Conservation (phyloP, 1,284 basidiomycete genomes). For the Ceratobasidium sp. region DNA sequence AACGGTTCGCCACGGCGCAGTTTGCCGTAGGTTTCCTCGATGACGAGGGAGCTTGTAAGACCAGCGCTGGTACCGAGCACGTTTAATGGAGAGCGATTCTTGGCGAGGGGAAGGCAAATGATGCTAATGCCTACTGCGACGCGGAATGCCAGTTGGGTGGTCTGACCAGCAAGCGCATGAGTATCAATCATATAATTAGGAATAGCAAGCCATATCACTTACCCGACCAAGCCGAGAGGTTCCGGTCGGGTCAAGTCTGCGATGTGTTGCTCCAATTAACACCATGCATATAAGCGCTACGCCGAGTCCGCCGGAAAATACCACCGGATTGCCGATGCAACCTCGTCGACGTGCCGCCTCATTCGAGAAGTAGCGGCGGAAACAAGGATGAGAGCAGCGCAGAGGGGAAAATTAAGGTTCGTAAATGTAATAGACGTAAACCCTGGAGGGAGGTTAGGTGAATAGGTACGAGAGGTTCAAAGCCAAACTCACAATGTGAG, state of each 20-base stretch:
- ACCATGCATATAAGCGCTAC: conserved; percentile 56
- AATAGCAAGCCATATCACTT: background rate
- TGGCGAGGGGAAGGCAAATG: conserved; percentile 48
- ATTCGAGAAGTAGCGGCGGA: conserved; percentile 57
- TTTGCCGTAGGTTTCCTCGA: conserved; percentile 2
- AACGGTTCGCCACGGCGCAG: conserved; percentile 38
- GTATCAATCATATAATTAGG: too few relatives aligned
- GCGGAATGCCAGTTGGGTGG: conserved; percentile 48
- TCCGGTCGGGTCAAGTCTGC: conserved; percentile 50
- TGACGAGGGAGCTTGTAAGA: conserved; percentile 41
- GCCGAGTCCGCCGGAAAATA: conserved; percentile 54
- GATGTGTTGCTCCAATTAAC: conserved; percentile 56
- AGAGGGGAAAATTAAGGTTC: conserved; percentile 58
- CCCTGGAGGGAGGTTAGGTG: conserved; percentile 45
- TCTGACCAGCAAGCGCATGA: conserved; percentile 19
- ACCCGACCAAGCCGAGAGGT: conserved; percentile 43
- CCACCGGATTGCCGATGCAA: conserved; percentile 46
- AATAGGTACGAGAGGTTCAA: too few relatives aligned
- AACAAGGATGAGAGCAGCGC: conserved; percentile 57
- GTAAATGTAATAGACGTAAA: conserved; percentile 57
- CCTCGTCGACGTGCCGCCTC: conserved; percentile 52
- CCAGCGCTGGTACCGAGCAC: conserved; percentile 47
- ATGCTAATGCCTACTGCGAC: conserved; percentile 46
- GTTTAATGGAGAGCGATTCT: conserved; percentile 47
- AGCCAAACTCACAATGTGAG: conserved; percentile 56